Conservation (phyloP, 1,139 yeast species). For the Scheffersomyces quercinus region DNA sequence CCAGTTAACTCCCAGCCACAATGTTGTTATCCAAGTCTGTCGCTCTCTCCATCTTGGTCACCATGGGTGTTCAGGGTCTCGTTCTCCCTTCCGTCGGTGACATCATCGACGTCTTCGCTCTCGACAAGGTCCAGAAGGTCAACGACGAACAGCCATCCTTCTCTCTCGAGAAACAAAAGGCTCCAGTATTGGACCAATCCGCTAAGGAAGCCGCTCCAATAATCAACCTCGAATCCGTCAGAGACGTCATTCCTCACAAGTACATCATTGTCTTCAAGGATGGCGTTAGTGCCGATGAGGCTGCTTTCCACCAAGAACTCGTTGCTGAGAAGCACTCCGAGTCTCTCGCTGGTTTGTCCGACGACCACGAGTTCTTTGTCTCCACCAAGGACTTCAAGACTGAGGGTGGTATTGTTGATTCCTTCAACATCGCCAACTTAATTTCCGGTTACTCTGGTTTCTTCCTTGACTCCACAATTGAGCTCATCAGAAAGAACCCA, state of each 20-base stretch:
- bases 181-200: background rate
- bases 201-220: conserved; percentile 10
- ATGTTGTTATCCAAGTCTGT: conserved; percentile 53
- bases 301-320: conserved; percentile 65
- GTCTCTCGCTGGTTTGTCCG: conserved; percentile 24
- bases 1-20: background rate
- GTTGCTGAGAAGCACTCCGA: conserved; percentile 50
- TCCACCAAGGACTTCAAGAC: conserved; percentile 30
- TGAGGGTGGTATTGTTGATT: conserved; percentile 64
- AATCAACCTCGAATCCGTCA: conserved; percentile 22
- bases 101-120: conserved; percentile 40
- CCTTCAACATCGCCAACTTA: conserved; percentile 57
- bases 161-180: background rate
- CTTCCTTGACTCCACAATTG: conserved; percentile 71
- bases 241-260: conserved; percentile 66
- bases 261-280: conserved; percentile 77
- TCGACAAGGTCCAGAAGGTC: background rate
- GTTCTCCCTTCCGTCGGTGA: conserved; percentile 56
- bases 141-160: background rate
- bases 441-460: conserved; percentile 72
- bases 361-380: conserved; percentile 39
- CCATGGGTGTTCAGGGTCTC: conserved; percentile 63
- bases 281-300: conserved; percentile 49
- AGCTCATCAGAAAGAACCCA: conserved; percentile 71
- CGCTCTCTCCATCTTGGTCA: conserved; percentile 54